Conservation (phyloP, 1,284 basidiomycete genomes). For the Fomitopsis betulina region DNA sequence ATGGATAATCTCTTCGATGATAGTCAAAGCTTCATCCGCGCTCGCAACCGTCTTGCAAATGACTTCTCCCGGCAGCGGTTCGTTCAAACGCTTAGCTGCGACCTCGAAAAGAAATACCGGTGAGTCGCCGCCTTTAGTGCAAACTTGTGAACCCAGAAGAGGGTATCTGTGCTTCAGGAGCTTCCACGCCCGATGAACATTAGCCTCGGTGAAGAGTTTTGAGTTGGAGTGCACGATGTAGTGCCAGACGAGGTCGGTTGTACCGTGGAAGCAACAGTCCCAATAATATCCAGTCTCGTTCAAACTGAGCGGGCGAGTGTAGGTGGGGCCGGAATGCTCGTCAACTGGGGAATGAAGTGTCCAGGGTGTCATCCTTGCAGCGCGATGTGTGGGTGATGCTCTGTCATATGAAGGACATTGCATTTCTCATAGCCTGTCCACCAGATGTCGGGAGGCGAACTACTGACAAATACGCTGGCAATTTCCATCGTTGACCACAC, state of each 20-base stretch:
- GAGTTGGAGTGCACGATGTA: constrained; percentile 29
- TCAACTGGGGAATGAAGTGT: neutral
- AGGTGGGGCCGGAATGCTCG: constrained; percentile 6
- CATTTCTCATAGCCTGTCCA: no score
- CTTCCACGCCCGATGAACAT: constrained; percentile 37
- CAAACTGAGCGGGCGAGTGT: constrained; percentile 33
- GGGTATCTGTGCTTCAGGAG: constrained; percentile 42
- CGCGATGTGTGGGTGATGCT: neutral
- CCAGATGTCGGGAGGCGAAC: neutral
- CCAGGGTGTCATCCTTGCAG: neutral
- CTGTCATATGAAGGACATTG: neutral
- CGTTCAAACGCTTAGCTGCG: constrained; percentile 27
- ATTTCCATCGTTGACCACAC: no score
- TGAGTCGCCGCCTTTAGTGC: constrained; percentile 24
- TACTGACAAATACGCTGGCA: neutral
- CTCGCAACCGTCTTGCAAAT: constrained; percentile 26
- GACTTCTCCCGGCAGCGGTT: constrained; percentile 32
- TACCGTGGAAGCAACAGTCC: constrained; percentile 39
- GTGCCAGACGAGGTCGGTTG: constrained; percentile 38
- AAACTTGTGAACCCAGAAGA: constrained; percentile 38
- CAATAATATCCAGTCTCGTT: constrained; percentile 42
- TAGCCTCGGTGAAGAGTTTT: constrained; percentile 21
- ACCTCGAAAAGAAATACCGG: constrained; percentile 35
- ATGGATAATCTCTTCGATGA: constrained; percentile 8
- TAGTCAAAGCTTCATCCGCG: constrained; percentile 24